These are phyloP conservation scores for Tricholoma sp. DNA, from an alignment of 768 basidiomycete species.

Conservation along the genomic window DNA sequence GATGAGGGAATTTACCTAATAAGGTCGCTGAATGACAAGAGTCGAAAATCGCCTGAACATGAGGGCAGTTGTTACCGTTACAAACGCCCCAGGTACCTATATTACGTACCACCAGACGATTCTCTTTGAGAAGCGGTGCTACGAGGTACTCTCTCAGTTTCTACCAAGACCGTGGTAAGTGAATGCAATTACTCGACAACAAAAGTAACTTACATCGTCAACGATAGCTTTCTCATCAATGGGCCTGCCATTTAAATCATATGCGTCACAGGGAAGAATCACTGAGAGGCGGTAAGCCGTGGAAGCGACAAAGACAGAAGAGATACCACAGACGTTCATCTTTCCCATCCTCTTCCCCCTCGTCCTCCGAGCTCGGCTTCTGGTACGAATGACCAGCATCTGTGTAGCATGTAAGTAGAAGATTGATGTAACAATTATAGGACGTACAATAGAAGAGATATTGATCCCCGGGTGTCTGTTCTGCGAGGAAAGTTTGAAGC, in stretches of 20 bases:
- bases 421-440: neutral
- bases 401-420: neutral
- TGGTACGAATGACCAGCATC: constrained; percentile 1
- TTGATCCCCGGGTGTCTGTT: neutral
- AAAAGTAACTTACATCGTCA: neutral
- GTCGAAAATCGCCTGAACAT: neutral
- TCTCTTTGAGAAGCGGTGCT: neutral
- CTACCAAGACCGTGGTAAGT: neutral
- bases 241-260: neutral
- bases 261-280: neutral
- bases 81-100: too few species aligned
- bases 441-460: neutral
- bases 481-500: neutral
- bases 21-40: constrained; percentile 1
- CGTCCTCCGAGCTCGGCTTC: neutral
- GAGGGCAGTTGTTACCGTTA: neutral
- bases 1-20: neutral
- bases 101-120: neutral
- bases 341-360: neutral
- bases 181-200: neutral
- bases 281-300: neutral
- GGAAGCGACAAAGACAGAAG: neutral
- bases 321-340: neutral
- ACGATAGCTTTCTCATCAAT: neutral
- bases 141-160: neutral